These are phyloP conservation scores for Colletotrichum tanaceti DNA, from an alignment of 2,329 filamentous ascomycete species.

Conservation along the genomic window DNA sequence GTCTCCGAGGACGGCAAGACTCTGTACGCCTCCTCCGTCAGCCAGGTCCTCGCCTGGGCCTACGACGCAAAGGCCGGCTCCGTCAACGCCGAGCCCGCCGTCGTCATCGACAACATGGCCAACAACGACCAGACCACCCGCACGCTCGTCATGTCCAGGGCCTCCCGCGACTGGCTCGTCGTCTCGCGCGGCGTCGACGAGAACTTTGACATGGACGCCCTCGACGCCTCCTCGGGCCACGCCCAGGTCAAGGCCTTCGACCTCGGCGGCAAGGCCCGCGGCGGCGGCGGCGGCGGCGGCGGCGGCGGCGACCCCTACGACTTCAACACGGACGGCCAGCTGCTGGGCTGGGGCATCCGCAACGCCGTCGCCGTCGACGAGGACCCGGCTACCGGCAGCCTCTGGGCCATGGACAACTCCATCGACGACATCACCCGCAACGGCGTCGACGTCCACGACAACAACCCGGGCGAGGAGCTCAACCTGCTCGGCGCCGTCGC, in stretches of 20 bases:
- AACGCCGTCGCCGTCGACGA: slow-evolving; percentile 80
- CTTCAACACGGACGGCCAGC: slow-evolving; percentile 60
- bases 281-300: slow-evolving; percentile 40
- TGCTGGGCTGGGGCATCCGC: slow-evolving; percentile 75
- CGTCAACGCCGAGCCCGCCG: slow-evolving; percentile 57
- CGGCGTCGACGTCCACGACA: slow-evolving; percentile 70
- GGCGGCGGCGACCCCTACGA: slow-evolving; percentile 52
- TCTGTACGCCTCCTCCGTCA: slow-evolving; percentile 67
- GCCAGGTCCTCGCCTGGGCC: slow-evolving; percentile 71
- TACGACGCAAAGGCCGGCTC: slow-evolving; percentile 68
- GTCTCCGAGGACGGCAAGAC: slow-evolving; percentile 64
- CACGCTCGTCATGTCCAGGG: slow-evolving; percentile 71
- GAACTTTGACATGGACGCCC: slow-evolving; percentile 70
- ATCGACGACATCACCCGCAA: slow-evolving; percentile 71
- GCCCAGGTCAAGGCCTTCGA: slow-evolving; percentile 75
- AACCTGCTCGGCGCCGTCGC: slow-evolving; percentile 75
- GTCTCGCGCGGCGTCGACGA: slow-evolving; percentile 73
- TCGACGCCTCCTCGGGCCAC: slow-evolving; percentile 64
- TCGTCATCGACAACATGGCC: slow-evolving; percentile 63
- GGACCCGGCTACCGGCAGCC: slow-evolving; percentile 63
- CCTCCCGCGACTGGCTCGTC: slow-evolving; percentile 67
- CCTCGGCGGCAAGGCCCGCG: slow-evolving; percentile 47
- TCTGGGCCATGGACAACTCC: slow-evolving; percentile 76
- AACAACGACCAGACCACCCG: slow-evolving; percentile 72
- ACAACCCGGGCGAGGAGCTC: slow-evolving; percentile 80